Base-by-base conservation (phyloP, 768 basidiomycete genomes). In the Tulasnella sp. region DNA sequence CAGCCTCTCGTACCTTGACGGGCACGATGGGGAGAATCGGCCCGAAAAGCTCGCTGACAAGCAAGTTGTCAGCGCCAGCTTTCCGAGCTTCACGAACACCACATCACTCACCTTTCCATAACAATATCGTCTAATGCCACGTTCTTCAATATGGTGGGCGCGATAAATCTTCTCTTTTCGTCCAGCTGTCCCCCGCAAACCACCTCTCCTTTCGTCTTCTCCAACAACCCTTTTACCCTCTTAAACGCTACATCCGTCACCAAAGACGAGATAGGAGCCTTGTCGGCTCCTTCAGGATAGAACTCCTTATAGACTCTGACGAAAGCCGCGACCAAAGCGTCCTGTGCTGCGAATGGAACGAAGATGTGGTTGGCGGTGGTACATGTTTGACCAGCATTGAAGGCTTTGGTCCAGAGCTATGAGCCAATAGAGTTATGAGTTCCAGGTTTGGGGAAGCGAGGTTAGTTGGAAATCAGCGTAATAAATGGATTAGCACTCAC, bases 321-420 rank as follows among this genome's bases (percentile, higher is more conserved):
- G 32, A 89, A 79, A 13, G 85, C 88, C 18, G 82, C 82, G n/a
- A 86, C 78, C 29, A 88, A 78, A 39, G 79, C 81, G 29, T 86
- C 87, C 77, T 88, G 84, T 29, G 83, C 82, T 9, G 82, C 82
- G 44, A 83, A 83, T 9, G 85, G 86, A 9, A 90, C 85, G 32
- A 89, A 84, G 29, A 87, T 81, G 79, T 89, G 89, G 80, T 89
- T 88, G 0, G 88, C 88, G 5, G 92, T 90, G 4, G 91, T 86
- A 77, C 94, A 95, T 0, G 90, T 90, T 85, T 92, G 92, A 2
- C 94, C 94, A 0, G 89, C 89, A 80, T 96, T 96, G 46, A 85
- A 83, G 67, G 85, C 84, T 83, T 93, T 94, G n/a, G 93, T 92
- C 92, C 93, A 95, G 46, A 94, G 70, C 70, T 70, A 3, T 35